phyloP scores from a whole-genome alignment of 306 rosid genomes.

The Glycyrrhiza uralensis region DNA sequence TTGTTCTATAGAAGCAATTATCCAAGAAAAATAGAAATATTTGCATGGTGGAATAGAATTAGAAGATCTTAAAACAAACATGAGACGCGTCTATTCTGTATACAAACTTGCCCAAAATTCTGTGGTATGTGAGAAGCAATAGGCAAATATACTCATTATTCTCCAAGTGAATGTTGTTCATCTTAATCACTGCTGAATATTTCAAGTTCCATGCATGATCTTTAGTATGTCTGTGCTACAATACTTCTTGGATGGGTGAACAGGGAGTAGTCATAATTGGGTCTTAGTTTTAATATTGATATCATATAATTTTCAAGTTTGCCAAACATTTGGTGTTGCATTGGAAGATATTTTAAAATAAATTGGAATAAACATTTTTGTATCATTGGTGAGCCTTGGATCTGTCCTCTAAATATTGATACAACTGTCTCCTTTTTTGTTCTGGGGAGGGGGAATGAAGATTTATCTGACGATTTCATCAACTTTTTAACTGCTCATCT shows the following conservation, averaged over 20 bases:
- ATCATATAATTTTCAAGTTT: background rate
- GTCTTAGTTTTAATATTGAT: background rate
- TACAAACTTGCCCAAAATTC: background rate
- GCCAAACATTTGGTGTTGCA: background rate
- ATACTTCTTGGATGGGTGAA: background rate
- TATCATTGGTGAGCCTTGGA: background rate
- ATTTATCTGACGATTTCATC: background rate
- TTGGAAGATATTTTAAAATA: background rate
- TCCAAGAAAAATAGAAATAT: background rate
- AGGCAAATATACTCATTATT: constrained; percentile 3
- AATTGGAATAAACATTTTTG: background rate
- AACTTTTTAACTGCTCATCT: background rate
- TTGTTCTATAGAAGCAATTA: background rate
- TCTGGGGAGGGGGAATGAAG: background rate
- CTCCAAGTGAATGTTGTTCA: background rate
- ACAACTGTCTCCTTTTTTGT: background rate
- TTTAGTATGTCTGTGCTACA: background rate
- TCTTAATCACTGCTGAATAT: background rate
- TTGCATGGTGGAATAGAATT: background rate
- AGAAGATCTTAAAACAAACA: background rate
- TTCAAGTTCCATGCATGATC: constrained; percentile 4
- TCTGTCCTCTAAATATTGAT: background rate
- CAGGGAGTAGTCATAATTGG: background rate
- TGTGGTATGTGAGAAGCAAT: background rate
- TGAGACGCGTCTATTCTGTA: background rate